A percentile compares a stretch with the other conserved stretches of the same genome.
phyloP scores from a whole-genome alignment of 495 filamentous ascomycete genomes.

The Penicillium bovifimosum region DNA sequence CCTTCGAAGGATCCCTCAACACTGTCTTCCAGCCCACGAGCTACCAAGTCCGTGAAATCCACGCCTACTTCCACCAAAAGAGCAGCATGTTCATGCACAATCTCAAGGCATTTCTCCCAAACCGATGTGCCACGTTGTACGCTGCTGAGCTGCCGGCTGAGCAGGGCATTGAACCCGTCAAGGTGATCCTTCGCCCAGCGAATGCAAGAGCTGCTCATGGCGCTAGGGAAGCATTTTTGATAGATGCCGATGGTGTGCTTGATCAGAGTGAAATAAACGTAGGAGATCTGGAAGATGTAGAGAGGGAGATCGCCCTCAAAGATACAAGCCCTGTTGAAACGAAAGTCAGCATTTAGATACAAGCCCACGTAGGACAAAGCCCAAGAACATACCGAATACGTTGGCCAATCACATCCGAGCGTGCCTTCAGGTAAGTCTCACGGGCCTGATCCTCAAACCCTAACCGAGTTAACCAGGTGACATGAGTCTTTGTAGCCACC shows the following conservation, averaged over 20 bases:
- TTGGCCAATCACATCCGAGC: conserved; percentile 68
- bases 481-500: conserved; percentile 64
- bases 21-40: conserved; percentile 31
- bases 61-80: conserved; percentile 82
- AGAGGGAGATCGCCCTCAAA: conserved; percentile 88
- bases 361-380: background rate
- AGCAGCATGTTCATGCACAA: conserved; percentile 71
- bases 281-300: conserved; percentile 95
- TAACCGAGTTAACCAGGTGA: conserved; percentile 75
- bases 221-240: conserved; percentile 78
- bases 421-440: conserved; percentile 76
- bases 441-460: conserved; percentile 87
- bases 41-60: conserved; percentile 75
- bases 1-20: conserved; percentile 16
- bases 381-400: conserved; percentile 64
- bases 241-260: conserved; percentile 85
- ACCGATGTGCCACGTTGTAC: conserved; percentile 61
- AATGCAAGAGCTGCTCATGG: conserved; percentile 86
- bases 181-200: conserved; percentile 94
- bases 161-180: conserved; percentile 78
- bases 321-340: conserved; percentile 64
- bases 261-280: conserved; percentile 92
- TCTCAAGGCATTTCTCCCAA: conserved; percentile 78
- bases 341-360: conserved; percentile 25
- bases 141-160: conserved; percentile 77